Conservation (phyloP, 768 basidiomycete species). For the Exidia glandulosa region DNA sequence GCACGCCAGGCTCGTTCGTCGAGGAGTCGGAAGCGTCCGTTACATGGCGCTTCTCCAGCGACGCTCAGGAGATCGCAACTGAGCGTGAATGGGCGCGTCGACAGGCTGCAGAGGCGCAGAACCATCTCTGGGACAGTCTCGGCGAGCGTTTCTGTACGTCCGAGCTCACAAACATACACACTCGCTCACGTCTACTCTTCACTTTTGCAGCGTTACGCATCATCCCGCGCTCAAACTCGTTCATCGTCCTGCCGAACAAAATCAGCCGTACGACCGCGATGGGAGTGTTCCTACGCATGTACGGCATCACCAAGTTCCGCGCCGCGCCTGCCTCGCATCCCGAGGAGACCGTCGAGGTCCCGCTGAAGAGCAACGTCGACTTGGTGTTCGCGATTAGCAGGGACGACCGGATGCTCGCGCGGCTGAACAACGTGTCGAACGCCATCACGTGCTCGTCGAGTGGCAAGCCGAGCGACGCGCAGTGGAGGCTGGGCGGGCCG, state of each 20-base stretch:
- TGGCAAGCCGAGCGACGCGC: slow-evolving; percentile 66
- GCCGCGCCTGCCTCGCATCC: slow-evolving; percentile 33
- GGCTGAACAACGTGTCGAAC: slow-evolving; percentile 63
- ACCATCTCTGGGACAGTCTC: slow-evolving; percentile 82
- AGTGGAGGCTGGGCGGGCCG: slow-evolving; percentile 41
- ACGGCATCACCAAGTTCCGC: slow-evolving; percentile 18
- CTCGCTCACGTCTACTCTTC: neutral
- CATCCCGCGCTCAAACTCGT: slow-evolving; percentile 67
- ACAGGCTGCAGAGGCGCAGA: slow-evolving; percentile 85
- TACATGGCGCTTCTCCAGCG: slow-evolving; percentile 80
- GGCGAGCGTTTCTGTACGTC: slow-evolving; percentile 56
- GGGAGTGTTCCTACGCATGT: slow-evolving; percentile 52
- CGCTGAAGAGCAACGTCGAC: slow-evolving; percentile 33
- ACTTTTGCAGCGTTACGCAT: slow-evolving; percentile 40
- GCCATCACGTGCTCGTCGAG: slow-evolving; percentile 65
- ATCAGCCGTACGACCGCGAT: slow-evolving; percentile 78
- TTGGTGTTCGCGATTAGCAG: slow-evolving; percentile 57
- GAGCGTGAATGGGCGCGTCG: slow-evolving; percentile 75
- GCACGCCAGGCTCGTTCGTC: slow-evolving; percentile 76
- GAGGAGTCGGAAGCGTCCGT: slow-evolving; percentile 76
- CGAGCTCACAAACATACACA: no score
- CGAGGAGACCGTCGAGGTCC: slow-evolving; percentile 23
- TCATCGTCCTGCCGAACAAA: slow-evolving; percentile 75
- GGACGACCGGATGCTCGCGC: slow-evolving; percentile 68
- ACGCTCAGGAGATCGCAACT: slow-evolving; percentile 25